Evolutionary conservation across 257 asterid species (phyloP).

Genomic region (Paulownia fortunei): DNA sequence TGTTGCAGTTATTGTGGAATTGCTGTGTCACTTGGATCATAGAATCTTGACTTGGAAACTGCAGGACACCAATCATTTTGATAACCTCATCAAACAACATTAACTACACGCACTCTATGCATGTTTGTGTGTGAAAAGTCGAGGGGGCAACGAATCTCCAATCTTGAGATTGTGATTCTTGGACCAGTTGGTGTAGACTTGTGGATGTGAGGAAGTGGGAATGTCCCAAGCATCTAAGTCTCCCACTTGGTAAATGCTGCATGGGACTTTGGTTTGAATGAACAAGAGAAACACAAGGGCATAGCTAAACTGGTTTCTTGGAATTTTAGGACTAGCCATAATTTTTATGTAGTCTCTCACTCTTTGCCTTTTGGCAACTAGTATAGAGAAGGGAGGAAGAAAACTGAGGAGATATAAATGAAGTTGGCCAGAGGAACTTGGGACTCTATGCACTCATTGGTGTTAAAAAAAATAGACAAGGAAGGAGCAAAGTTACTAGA

Average conservation of each 20-base stretch:
- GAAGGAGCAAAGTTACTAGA: conserved; percentile 11
- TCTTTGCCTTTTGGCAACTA: no score
- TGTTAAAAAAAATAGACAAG: not conserved
- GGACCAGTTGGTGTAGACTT: conserved; percentile 73
- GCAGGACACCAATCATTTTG: conserved; percentile 28
- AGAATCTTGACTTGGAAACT: conserved; percentile 98
- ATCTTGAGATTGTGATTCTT: conserved; percentile 54
- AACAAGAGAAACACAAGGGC: conserved; percentile 41
- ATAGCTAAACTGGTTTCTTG: conserved; percentile 39
- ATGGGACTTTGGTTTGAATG: conserved; percentile 40
- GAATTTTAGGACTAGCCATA: conserved; percentile 44
- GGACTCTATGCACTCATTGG: no score
- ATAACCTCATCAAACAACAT: not conserved
- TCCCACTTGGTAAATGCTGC: conserved; percentile 74
- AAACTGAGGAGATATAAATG: not conserved
- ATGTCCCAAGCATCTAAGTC: conserved; percentile 75
- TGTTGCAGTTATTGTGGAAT: conserved; percentile 65
- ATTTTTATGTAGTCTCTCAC: no score
- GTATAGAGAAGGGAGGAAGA: no score
- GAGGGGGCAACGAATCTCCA: conserved; percentile 84
- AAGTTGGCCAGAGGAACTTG: not conserved
- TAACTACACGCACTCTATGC: not conserved
- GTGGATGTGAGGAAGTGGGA: conserved; percentile 64
- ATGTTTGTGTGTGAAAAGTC: not conserved
- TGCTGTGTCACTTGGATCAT: conserved; percentile 71